phyloP scores from a whole-genome alignment of 257 asterid genomes.

The Plectranthus barbatus region DNA sequence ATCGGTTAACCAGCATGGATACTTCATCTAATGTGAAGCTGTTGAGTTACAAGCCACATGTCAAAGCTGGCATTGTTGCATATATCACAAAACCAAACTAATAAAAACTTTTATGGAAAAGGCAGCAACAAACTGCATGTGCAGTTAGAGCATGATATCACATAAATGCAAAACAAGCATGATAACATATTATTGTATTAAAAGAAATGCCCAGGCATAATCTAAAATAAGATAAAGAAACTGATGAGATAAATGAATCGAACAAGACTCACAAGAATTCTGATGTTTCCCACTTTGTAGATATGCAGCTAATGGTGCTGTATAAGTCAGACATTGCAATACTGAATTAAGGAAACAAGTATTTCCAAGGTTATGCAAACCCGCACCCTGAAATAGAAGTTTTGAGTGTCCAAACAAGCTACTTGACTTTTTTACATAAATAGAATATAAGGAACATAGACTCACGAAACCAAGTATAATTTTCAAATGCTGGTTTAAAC shows the following conservation, averaged over 20 bases:
- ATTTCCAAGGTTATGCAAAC: slow-evolving; percentile 93
- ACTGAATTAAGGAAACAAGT: slow-evolving; percentile 95
- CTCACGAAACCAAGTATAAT: no score
- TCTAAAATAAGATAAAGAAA: not conserved
- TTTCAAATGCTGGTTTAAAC: not conserved
- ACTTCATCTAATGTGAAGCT: not conserved
- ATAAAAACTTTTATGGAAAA: not conserved
- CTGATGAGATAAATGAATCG: not conserved
- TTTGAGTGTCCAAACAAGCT: slow-evolving; percentile 10
- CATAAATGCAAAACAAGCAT: not conserved
- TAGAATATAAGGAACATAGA: not conserved
- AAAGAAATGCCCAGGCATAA: not conserved
- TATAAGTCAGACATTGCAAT: slow-evolving; percentile 88
- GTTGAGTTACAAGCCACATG: not conserved
- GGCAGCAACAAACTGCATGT: not conserved
- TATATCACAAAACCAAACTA: not conserved
- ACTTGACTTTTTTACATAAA: not conserved
- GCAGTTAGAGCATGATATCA: not conserved
- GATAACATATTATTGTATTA: no score
- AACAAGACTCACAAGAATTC: slow-evolving; percentile 64
- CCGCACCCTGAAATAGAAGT: slow-evolving; percentile 79
- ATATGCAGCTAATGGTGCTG: slow-evolving; percentile 97
- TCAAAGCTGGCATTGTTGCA: not conserved
- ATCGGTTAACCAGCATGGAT: not conserved
- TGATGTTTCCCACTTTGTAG: slow-evolving; percentile 95